Base-by-base conservation (phyloP, 75 land plant species). In the Picea glauca region DNA sequence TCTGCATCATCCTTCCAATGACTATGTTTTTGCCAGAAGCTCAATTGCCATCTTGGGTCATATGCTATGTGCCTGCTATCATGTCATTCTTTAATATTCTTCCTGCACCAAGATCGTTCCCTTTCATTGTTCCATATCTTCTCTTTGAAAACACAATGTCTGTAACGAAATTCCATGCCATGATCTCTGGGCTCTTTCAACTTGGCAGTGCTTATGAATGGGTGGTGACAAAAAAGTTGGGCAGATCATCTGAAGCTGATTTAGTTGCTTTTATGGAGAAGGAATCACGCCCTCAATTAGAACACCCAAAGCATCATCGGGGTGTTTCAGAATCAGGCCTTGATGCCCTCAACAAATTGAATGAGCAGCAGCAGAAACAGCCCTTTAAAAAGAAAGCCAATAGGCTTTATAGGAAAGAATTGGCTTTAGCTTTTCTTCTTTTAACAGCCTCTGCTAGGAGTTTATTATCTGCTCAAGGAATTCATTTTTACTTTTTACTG, bases 101-200 rank as follows among this genome's bases (percentile, higher is more conserved):
- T n/a, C n/a, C n/a, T n/a, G n/a, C n/a, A n/a, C n/a, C n/a, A n/a
- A n/a, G n/a, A n/a, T n/a, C n/a, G n/a, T n/a, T n/a, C 78, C 91
- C 98, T 11, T 94, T 94, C 81, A 82, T 91, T 46, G 88, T 89
- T 33, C 98, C 95, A 8, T 93, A 89, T 77, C 93, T 93, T 18
- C 89, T 92, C 23, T 92, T 94, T 78, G 96, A 94, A 80, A 94
- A 94, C 78, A 94, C 96, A 58, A 94, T 94, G 98, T 94, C 98
- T 4, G 98, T 94, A 12, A 94, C 95, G 26, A 94, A 94, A 63
- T 94, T 94, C 86, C 87, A 89, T 78, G 97, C 97, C 21, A 94
- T 94, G 97, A 74, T 94, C 43, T 94, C 97, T 1, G 97, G 97
- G 17, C 84, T 94, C 4, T 93, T 94, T 66, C 98, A 93, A 77